Percentiles rank a stretch among this genome's conserved stretches.
Conservation (phyloP, 140 eudicot species). For the Anethum foeniculum region DNA sequence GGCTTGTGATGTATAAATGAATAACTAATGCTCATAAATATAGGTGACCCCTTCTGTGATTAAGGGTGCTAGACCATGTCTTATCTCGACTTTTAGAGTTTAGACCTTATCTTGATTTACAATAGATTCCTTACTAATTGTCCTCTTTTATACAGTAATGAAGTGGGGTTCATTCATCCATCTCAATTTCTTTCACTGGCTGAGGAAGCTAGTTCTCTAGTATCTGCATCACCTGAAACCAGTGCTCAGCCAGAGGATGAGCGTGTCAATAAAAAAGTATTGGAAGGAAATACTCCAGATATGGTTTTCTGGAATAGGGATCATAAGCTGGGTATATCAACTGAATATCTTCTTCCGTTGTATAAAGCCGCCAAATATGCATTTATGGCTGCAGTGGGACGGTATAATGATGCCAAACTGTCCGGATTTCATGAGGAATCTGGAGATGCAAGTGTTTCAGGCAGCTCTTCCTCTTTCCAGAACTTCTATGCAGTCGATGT, state of each 20-base stretch:
- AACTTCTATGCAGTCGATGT: constrained; percentile 36
- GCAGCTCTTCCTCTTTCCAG: constrained; percentile 24
- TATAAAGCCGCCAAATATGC: constrained; percentile 59
- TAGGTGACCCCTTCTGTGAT: neutral
- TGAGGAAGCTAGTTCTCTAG: constrained; percentile 25
- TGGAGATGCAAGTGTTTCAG: constrained; percentile 20
- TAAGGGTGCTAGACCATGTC: neutral
- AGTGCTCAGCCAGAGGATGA: constrained; percentile 18
- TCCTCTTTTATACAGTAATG: constrained; percentile 49
- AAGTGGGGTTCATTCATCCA: constrained; percentile 91
- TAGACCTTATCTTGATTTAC: neutral
- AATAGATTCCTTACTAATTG: neutral
- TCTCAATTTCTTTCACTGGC: constrained; percentile 52
- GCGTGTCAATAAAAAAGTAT: constrained; percentile 4
- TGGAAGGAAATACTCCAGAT: constrained; percentile 19
- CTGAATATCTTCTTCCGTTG: constrained; percentile 41
- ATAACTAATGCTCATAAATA: neutral
- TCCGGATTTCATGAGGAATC: constrained; percentile 16
- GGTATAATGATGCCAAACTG: constrained; percentile 20
- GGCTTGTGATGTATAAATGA: neutral
- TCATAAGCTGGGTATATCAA: constrained; percentile 83
- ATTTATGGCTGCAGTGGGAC: constrained; percentile 43
- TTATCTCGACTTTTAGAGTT: neutral
- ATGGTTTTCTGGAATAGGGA: constrained; percentile 59
- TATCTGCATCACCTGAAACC: constrained; percentile 16